Percentiles rank a stretch among this genome's conserved stretches.
These are phyloP conservation scores for Deinandra increscens DNA, from an alignment of 129 eudicot genomes.

Conservation along the genomic window DNA sequence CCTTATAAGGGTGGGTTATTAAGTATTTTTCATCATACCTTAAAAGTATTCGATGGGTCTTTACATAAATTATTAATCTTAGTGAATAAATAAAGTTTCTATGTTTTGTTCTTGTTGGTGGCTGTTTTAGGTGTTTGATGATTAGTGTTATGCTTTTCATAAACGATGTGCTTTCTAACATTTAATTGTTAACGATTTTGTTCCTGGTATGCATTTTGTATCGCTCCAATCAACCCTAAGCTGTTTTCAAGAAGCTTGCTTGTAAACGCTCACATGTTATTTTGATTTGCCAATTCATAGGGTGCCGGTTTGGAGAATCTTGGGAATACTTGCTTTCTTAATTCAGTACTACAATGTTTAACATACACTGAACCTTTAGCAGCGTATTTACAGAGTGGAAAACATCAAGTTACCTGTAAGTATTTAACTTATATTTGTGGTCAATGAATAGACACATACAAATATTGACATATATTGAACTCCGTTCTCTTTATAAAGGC, in stretches of 20 bases:
- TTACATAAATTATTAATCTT: background rate
- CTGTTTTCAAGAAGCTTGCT: background rate
- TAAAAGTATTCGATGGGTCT: background rate
- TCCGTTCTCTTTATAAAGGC: constrained; percentile 43
- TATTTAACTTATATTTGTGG: constrained; percentile 4
- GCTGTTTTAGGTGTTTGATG: background rate
- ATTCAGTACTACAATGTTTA: constrained; percentile 89
- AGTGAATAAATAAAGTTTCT: background rate
- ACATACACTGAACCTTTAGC: constrained; percentile 95
- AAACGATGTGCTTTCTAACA: background rate
- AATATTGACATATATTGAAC: background rate
- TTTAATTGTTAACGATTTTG: background rate
- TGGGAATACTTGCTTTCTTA: constrained; percentile 93
- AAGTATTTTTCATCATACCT: background rate
- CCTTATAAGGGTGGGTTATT: background rate
- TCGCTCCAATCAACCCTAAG: background rate
- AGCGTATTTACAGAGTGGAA: constrained; percentile 89
- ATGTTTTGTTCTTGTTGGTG: background rate
- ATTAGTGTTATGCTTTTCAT: background rate
- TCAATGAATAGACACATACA: background rate
- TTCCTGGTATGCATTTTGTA: background rate
- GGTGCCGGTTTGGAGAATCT: constrained; percentile 98
- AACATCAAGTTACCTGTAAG: constrained; percentile 87
- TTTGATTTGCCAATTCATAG: constrained; percentile 24
- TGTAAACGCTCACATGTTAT: background rate